Evolutionary conservation across 2,329 filamentous ascomycete species (phyloP).

Genomic region (Aspergillus sp.): DNA sequence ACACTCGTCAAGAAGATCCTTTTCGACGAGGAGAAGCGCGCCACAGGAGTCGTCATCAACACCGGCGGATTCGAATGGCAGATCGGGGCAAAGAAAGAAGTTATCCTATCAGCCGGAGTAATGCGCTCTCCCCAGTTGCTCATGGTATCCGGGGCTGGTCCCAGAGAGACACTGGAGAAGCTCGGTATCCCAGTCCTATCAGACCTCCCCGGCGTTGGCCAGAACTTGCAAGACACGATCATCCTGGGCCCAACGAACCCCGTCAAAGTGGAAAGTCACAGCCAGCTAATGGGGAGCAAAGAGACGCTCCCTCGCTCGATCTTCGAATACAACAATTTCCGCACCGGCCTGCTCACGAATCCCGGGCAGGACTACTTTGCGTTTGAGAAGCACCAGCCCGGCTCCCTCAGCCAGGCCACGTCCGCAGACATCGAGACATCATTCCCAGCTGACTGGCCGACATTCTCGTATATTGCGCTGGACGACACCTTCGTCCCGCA

Average conservation of each 20-base stretch:
- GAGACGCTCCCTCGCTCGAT: constrained; percentile 17
- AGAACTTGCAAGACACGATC: constrained; percentile 38
- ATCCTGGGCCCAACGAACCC: constrained; percentile 31
- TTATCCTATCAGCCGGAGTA: constrained; percentile 52
- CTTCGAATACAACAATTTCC: constrained; percentile 16
- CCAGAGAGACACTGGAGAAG: constrained; percentile 24
- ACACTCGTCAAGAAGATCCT: background rate
- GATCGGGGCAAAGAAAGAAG: constrained; percentile 38
- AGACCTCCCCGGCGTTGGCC: constrained; percentile 35
- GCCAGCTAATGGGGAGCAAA: constrained; percentile 1
- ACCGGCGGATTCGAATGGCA: background rate
- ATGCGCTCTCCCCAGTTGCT: constrained; percentile 57
- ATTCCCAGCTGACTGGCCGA: constrained; percentile 40
- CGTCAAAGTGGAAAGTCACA: constrained; percentile 27
- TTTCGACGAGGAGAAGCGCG: background rate
- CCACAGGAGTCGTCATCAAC: background rate
- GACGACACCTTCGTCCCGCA: background rate
- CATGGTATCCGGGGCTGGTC: constrained; percentile 53
- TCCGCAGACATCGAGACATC: constrained; percentile 21
- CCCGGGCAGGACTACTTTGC: constrained; percentile 29
- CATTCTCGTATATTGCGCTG: background rate
- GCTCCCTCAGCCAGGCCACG: constrained; percentile 18
- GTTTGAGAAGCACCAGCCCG: constrained; percentile 33
- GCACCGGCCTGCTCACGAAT: constrained; percentile 28
- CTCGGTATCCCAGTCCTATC: constrained; percentile 28